These are phyloP conservation scores for Quercus phellos DNA, from an alignment of 331 rosid species.

Conservation along the genomic window DNA sequence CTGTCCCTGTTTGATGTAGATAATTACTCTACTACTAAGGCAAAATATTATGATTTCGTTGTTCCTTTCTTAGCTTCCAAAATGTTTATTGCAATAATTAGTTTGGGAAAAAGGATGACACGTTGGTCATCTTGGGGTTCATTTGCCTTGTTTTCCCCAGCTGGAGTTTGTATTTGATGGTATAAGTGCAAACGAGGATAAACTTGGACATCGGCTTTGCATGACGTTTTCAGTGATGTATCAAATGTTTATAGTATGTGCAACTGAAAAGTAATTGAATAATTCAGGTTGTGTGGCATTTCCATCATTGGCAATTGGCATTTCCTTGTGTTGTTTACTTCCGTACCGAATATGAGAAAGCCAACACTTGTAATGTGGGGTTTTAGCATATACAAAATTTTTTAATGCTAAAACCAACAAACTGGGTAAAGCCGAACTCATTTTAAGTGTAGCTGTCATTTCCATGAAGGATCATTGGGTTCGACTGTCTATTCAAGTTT, in stretches of 20 bases:
- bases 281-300: background rate
- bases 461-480: background rate
- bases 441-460: background rate
- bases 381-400: background rate
- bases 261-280: background rate
- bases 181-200: background rate
- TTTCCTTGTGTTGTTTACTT: no score
- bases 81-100: conserved; percentile 10
- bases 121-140: background rate
- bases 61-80: conserved; percentile 16
- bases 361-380: background rate
- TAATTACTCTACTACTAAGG: background rate
- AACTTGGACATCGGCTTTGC: background rate
- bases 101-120: background rate
- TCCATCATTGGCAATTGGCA: no score
- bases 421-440: background rate
- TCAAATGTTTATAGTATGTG: background rate
- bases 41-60: background rate
- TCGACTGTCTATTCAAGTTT: background rate
- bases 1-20: conserved; percentile 32
- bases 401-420: background rate
- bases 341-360: no score
- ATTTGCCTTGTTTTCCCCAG: background rate
- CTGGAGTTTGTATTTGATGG: background rate
- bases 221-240: background rate